These are phyloP conservation scores for Fusarium zealandicum DNA, from an alignment of 2,329 filamentous ascomycete genomes.

Conservation along the genomic window DNA sequence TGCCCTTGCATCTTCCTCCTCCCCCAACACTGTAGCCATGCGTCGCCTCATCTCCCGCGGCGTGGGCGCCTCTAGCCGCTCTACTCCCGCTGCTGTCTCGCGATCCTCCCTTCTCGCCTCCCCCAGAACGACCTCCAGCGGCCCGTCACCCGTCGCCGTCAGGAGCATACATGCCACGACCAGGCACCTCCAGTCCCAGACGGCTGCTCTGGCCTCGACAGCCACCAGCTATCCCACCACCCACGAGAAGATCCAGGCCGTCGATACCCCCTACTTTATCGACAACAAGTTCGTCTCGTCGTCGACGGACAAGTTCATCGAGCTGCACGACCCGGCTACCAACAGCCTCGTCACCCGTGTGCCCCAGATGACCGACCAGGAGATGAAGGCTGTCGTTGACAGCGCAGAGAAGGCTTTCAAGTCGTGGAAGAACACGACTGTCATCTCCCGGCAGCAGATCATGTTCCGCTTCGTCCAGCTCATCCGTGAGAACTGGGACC, in stretches of 20 bases:
- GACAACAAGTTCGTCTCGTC: conserved; percentile 80
- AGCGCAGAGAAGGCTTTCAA: conserved; percentile 80
- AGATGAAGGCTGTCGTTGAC: conserved; percentile 77
- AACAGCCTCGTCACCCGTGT: conserved; percentile 86
- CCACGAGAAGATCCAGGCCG: conserved; percentile 73
- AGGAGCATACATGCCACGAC: conserved; percentile 66
- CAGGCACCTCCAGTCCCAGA: conserved; percentile 58
- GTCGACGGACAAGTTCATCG: conserved; percentile 74
- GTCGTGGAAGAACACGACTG: conserved; percentile 74
- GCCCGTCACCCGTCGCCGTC: conserved; percentile 50
- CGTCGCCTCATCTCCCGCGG: conserved; percentile 55
- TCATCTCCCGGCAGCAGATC: conserved; percentile 79
- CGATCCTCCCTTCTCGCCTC: conserved; percentile 42
- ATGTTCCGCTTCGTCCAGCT: conserved; percentile 86
- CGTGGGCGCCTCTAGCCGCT: conserved; percentile 46
- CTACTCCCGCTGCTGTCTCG: conserved; percentile 39
- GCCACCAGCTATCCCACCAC: conserved; percentile 70
- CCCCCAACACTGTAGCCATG: conserved; percentile 46
- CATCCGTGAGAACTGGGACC: conserved; percentile 85
- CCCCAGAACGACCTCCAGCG: conserved; percentile 48
- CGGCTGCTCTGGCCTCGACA: conserved; percentile 61
- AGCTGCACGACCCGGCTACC: conserved; percentile 82
- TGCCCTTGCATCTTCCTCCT: background rate
- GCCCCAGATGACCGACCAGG: conserved; percentile 79
- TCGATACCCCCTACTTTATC: conserved; percentile 81